Percentiles rank a stretch among this genome's conserved stretches.
phyloP scores from a whole-genome alignment of 176 grass and related monocot species.

The Saccharum spontaneum region DNA sequence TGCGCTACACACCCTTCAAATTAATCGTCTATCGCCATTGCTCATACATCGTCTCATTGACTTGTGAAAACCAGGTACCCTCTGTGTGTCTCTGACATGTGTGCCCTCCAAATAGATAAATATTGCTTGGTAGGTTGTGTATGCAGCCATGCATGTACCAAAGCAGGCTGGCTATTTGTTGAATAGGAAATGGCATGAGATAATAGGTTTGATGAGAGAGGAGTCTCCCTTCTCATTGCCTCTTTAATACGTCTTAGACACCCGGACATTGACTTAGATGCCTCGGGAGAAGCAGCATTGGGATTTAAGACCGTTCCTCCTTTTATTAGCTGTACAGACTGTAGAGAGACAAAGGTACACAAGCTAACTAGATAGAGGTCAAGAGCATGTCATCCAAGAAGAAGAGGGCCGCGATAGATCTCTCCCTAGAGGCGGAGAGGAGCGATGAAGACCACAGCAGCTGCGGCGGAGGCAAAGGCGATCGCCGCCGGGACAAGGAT shows the following conservation, averaged over 20 bases:
- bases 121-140: neutral
- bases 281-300: slow-evolving; percentile 55
- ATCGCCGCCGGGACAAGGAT: neutral
- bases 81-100: slow-evolving; percentile 26
- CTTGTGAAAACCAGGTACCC: neutral
- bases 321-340: slow-evolving; percentile 36
- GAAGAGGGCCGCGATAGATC: slow-evolving; percentile 69
- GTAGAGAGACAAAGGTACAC: slow-evolving; percentile 48
- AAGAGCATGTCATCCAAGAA: slow-evolving; percentile 69
- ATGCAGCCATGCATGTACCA: neutral
- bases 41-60: slow-evolving; percentile 16
- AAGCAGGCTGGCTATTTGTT: neutral
- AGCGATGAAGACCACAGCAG: neutral
- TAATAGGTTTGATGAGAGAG: slow-evolving; percentile 36
- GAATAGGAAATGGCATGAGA: slow-evolving; percentile 47
- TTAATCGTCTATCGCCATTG: slow-evolving; percentile 12
- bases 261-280: slow-evolving; percentile 86
- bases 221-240: slow-evolving; percentile 51
- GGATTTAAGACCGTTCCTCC: slow-evolving; percentile 56
- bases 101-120: neutral
- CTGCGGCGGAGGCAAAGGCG: neutral
- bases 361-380: slow-evolving; percentile 40
- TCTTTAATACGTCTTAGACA: slow-evolving; percentile 58
- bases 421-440: slow-evolving; percentile 51
- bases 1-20: slow-evolving; percentile 35